phyloP scores from a whole-genome alignment of 78 protist species.

The Emiliania huxleyi region DNA sequence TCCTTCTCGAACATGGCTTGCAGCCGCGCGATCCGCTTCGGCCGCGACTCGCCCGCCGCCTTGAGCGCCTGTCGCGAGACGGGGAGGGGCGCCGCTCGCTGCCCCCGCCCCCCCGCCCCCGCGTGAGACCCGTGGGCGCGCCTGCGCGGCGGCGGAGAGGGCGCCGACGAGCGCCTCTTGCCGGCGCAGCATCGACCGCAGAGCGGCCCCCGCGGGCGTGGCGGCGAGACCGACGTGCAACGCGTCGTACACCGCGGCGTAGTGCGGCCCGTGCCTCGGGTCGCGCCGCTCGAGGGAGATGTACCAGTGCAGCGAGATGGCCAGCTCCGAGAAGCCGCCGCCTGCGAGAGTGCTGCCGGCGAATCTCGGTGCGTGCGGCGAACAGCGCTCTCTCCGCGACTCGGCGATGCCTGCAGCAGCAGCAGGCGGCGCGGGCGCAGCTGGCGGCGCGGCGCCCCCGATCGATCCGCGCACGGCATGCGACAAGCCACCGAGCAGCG shows the following conservation, averaged over 20 bases:
- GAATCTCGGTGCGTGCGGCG: too few relatives aligned
- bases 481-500: too few relatives aligned
- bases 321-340: neutral
- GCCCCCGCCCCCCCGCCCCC: too few relatives aligned
- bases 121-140: too few relatives aligned
- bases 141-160: neutral
- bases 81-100: too few relatives aligned
- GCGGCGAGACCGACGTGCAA: neutral
- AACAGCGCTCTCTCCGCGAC: too few relatives aligned
- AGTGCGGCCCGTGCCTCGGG: neutral
- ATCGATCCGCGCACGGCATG: too few relatives aligned
- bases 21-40: constrained; percentile 23
- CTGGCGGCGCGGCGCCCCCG: too few relatives aligned
- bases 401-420: too few relatives aligned
- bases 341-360: too few relatives aligned
- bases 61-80: neutral
- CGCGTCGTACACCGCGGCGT: neutral
- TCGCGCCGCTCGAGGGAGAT: neutral
- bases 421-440: too few relatives aligned
- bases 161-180: constrained; percentile 3
- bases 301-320: neutral
- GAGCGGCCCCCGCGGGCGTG: neutral
- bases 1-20: neutral
- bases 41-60: neutral
- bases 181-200: neutral